These are phyloP conservation scores for Gossypium turneri DNA, from an alignment of 345 rosid species.

Conservation along the genomic window DNA sequence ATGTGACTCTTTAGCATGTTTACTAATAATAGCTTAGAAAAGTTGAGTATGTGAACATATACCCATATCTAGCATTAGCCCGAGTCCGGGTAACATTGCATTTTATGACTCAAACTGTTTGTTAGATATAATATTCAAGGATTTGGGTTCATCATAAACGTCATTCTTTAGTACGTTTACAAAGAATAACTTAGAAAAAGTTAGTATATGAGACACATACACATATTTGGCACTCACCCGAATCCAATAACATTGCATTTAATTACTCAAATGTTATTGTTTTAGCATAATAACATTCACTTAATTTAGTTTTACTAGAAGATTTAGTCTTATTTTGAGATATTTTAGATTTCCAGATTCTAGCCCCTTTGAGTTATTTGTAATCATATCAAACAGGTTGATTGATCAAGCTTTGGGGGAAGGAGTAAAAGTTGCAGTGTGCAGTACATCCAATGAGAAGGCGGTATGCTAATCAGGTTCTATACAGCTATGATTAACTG, in stretches of 20 bases:
- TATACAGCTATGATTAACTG: conserved; percentile 30
- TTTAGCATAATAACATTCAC: background rate
- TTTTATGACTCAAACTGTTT: background rate
- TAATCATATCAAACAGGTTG: conserved; percentile 44
- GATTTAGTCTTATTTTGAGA: background rate
- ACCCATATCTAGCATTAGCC: background rate
- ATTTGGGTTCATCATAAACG: too few relatives aligned
- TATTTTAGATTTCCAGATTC: background rate
- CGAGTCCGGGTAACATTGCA: background rate
- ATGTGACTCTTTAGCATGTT: background rate
- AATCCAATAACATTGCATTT: background rate
- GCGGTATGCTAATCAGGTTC: conserved; percentile 87
- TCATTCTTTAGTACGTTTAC: background rate
- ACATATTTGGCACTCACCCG: background rate
- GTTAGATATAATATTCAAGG: background rate
- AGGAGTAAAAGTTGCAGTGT: conserved; percentile 85
- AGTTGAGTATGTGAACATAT: background rate
- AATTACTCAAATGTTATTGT: background rate
- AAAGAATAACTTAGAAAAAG: background rate
- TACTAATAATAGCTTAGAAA: background rate
- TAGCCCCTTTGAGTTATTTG: background rate
- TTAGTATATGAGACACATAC: background rate
- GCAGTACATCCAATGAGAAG: conserved; percentile 97
- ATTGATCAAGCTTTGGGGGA: conserved; percentile 82
- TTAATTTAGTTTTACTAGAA: background rate